Conservation (phyloP, 1,284 basidiomycete genomes). For the Hemileia vastatrix region DNA sequence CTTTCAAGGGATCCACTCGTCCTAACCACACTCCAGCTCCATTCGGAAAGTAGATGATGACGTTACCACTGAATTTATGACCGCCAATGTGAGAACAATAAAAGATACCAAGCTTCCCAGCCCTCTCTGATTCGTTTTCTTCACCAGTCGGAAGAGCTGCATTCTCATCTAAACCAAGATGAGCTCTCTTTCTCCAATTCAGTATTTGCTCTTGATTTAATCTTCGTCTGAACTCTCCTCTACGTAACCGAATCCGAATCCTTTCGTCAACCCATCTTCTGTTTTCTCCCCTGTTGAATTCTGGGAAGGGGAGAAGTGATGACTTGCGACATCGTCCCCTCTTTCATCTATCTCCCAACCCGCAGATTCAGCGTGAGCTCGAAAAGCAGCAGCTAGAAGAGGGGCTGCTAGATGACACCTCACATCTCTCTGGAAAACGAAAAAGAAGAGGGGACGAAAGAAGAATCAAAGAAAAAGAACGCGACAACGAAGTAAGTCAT, state of each 20-base stretch:
- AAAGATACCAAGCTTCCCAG: not conserved
- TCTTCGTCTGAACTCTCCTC: not conserved
- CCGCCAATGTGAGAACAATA: constrained; percentile 23
- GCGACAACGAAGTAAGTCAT: constrained; percentile 15
- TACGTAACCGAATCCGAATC: not conserved
- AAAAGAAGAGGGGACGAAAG: not conserved
- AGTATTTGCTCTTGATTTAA: not conserved
- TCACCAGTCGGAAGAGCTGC: not conserved
- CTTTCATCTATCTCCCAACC: constrained; percentile 24
- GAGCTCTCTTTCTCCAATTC: not conserved
- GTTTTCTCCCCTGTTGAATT: not conserved
- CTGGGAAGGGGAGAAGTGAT: not conserved
- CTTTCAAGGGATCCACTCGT: constrained; percentile 1
- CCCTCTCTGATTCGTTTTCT: not conserved
- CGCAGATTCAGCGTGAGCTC: constrained; percentile 9
- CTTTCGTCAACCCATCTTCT: not conserved
- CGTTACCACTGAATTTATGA: constrained; percentile 24
- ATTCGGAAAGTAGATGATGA: constrained; percentile 25
- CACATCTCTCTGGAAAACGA: constrained; percentile 20
- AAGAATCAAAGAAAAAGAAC: not conserved
- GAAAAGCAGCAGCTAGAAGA: constrained; percentile 14
- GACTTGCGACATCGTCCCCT: constrained; percentile 7
- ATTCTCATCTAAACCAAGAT: not conserved
- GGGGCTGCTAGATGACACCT: constrained; percentile 24
- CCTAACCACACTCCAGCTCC: constrained; percentile 25